Evolutionary conservation across 129 eudicot species (phyloP), one percentile per base, ranked within the genome.

Genomic region (Tanacetum coccineum): DNA sequence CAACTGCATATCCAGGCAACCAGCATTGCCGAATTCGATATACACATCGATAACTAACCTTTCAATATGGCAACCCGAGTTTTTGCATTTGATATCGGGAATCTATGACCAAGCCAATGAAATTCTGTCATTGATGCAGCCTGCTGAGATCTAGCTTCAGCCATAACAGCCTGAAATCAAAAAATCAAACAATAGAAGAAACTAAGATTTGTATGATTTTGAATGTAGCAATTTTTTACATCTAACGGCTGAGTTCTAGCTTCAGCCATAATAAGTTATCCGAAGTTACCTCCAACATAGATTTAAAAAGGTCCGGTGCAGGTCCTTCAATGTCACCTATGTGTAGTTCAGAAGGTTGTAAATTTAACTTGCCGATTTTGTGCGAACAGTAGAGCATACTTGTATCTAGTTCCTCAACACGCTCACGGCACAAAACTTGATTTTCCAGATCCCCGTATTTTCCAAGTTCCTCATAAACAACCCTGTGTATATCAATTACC

Each of bases 91-190:
- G 98, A 88, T 47, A 88, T 81, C 25, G 96, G 96, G 73, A 84
- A 88, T 48, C 85, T 73, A 59, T 86, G 96, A 4, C 98, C 98
- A 56, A 93, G 90, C 95, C 95, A 93, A 73, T 82, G 58, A 48
- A 93, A 93, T 76, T 93, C 96, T 12, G 96, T 93, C 96, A 93
- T 83, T 15, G 98, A 93, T 75, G 96, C 96, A 62, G 96, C 98
- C 70, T 88, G 96, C 72, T 93, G 98, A 60, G 98, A 82, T 88
- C 95, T 90, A 70, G 98, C 98, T 82, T 93, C 95, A 45, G 95
- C 84, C 95, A 88, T 86, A 39, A 74, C 98, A 80, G 96, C 96
- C 98, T 93, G 84, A 58, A 53, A 73, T 67, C 4, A 32, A 67
- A 50, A 39, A 21, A 25, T 7, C 39, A 77, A 72, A 64, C 6